phyloP scores from a whole-genome alignment of 1,284 basidiomycete genomes.

The Naganishia cerealis region DNA sequence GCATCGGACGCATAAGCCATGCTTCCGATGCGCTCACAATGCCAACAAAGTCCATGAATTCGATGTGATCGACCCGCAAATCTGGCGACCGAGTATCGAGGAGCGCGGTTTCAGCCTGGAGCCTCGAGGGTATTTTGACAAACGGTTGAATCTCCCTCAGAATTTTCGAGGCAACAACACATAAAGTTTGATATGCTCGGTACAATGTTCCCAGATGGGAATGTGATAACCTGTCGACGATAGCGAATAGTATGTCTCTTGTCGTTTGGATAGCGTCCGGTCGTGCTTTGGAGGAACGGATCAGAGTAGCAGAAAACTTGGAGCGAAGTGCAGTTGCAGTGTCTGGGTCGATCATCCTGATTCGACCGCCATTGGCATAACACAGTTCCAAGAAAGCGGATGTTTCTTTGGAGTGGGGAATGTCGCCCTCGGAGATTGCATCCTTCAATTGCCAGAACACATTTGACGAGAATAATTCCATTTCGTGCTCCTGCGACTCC shows the following conservation, averaged over 20 bases:
- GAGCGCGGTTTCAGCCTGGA: neutral
- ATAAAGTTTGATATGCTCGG: slow-evolving; percentile 24
- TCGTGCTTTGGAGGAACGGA: neutral
- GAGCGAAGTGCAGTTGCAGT: neutral
- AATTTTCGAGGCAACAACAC: slow-evolving; percentile 1
- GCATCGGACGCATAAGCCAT: neutral
- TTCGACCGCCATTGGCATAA: slow-evolving; percentile 12
- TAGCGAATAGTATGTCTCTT: slow-evolving; percentile 13
- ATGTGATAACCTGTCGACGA: slow-evolving; percentile 15
- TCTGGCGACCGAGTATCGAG: neutral
- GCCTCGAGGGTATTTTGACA: neutral
- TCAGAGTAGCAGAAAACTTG: neutral
- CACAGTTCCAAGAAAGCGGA: slow-evolving; percentile 21
- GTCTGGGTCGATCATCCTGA: slow-evolving; percentile 21
- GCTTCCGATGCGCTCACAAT: neutral
- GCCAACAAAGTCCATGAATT: slow-evolving; percentile 1
- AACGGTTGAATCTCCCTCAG: neutral
- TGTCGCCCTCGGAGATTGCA: neutral
- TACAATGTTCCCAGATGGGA: slow-evolving; percentile 9
- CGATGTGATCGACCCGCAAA: neutral
- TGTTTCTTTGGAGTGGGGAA: neutral
- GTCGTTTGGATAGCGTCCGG: slow-evolving; percentile 1
- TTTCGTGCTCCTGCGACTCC: neutral
- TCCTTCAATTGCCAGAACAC: slow-evolving; percentile 24
- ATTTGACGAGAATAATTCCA: slow-evolving; percentile 21